Base-by-base conservation (phyloP, 1,139 yeast genomes). In the Debaryomyces coudertii region DNA sequence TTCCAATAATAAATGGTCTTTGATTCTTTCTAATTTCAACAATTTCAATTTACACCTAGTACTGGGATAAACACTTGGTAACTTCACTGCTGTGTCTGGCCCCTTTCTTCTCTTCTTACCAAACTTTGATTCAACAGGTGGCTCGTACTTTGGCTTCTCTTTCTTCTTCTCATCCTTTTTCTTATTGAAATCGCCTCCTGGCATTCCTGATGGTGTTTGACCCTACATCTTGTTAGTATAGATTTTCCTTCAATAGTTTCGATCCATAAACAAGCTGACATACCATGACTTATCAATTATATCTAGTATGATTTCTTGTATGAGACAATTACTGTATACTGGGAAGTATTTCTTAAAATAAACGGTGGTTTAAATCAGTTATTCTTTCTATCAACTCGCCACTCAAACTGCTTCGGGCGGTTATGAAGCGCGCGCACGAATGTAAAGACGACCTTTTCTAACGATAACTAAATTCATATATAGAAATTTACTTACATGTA, bases 81-180 rank as follows among this genome's bases (percentile, higher is more conserved):
- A 78, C 63, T 87, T 89, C 41, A 93, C 88, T 11, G 84, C 83
- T 18, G 95, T 85, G 52, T 90, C 97, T 23, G 96, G 96, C 8
- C 97, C 97, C 73, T 84, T 86, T 76, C 95, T 83, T 74, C 86
- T 87, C 77, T 87, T 89, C 71, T 86, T 88, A 50, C 96, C 96
- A 60, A 89, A 87, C 56, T 92, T 84, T 14, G 97, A 86, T 67
- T 93, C 96, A 51, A 93, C 98, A 16, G 99, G 99, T 33, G 99
- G 99, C 68, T 95, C 99, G 67, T 92, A 93, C 72, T 90, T 90
- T 58, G 97, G 97, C 66, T 86, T 87, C 53, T 86, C 89, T 55
- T 85, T 83, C 80, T 89, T 86, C 67, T 83, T 83, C 67, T 84
- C 87, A 58, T 83, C 85, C 68, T 84, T 85, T 73, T 83, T 84